Evolutionary conservation across 345 rosid species (phyloP), one percentile per base, ranked within the genome.

Genomic region (Rhizophora mangle): DNA sequence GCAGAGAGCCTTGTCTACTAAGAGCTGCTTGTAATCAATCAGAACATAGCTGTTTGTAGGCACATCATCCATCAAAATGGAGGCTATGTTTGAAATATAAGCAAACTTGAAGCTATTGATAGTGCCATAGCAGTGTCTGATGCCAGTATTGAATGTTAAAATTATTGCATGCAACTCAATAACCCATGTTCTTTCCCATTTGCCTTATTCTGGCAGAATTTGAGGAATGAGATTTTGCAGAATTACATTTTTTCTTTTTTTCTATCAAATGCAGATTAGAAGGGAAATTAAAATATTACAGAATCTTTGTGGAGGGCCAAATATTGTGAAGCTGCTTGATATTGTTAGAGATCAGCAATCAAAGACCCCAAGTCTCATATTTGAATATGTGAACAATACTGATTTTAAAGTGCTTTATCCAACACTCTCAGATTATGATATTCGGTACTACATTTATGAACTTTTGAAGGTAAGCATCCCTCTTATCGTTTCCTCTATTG

Each of bases 301-400:
- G 86, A 95, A 92, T 81, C 99, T 95, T 18, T 92, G 96, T 52
- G 99, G 97, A 47, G 99, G 99, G 60, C 99, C 97, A 8, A 91
- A 94, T 83, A 84, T 91, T 73, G 87, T 94, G 71, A 88, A 88
- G 83, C 70, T 94, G 83, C 96, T 89, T 27, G 97, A 94, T 80
- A 94, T 94, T 78, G 98, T 94, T 69, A 86, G 98, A 76, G 98
- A 94, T 85, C 96, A 89, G 84, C 96, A 93, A 72, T 93, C 96
- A 1, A 90, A 89, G 84, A 93, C 98, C 11, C 98, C 96, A 0
- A 93, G 98, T 80, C 88, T 93, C 59, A 84, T 93, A 53, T 93
- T 93, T 84, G 98, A 93, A 80, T 83, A 89, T 68, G 95, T 94
- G 74, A 91, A 94, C 76, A 94, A 94, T 75, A 88, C 88, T 18